Percentiles rank a stretch among this genome's conserved stretches.
Conservation (phyloP, 2,329 filamentous ascomycete species). For the Tolypocladium cylindrosporum region DNA sequence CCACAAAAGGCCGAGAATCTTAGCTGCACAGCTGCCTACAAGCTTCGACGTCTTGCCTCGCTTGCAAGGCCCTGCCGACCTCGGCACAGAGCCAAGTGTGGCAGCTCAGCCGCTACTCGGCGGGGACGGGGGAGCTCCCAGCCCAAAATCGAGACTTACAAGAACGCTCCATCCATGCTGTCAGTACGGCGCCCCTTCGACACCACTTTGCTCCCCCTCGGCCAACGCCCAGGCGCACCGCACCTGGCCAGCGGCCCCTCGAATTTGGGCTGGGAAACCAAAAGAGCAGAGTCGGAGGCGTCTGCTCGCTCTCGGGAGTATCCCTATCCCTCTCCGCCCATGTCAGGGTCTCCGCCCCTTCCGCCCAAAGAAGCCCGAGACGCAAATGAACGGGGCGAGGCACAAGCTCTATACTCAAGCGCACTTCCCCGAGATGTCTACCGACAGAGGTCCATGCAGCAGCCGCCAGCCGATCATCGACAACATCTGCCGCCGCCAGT, state of each 20-base stretch:
- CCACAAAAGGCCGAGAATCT: background rate
- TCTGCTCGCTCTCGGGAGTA: slow-evolving; percentile 51
- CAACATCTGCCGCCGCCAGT: slow-evolving; percentile 13
- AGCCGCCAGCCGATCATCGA: slow-evolving; percentile 12
- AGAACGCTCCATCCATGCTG: slow-evolving; percentile 39
- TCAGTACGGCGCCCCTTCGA: slow-evolving; percentile 34
- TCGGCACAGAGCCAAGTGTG: background rate
- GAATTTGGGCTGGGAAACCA: slow-evolving; percentile 31
- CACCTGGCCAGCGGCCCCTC: slow-evolving; percentile 46
- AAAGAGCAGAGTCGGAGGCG: slow-evolving; percentile 39
- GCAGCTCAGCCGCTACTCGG: background rate
- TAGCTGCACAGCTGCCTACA: background rate
- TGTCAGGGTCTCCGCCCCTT: slow-evolving; percentile 58
- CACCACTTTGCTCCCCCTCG: slow-evolving; percentile 35
- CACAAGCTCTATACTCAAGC: slow-evolving; percentile 30
- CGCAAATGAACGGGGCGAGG: slow-evolving; percentile 42
- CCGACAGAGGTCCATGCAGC: slow-evolving; percentile 25
- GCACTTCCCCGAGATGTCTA: slow-evolving; percentile 39
- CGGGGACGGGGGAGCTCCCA: background rate
- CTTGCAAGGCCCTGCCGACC: background rate
- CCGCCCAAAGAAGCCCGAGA: slow-evolving; percentile 49
- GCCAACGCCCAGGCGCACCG: slow-evolving; percentile 48
- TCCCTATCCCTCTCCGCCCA: slow-evolving; percentile 65
- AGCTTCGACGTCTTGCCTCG: background rate
- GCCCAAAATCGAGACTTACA: slow-evolving; percentile 32